These are phyloP conservation scores for Albophoma yamanashiensis DNA, from an alignment of 2,329 filamentous ascomycete genomes.

Conservation along the genomic window DNA sequence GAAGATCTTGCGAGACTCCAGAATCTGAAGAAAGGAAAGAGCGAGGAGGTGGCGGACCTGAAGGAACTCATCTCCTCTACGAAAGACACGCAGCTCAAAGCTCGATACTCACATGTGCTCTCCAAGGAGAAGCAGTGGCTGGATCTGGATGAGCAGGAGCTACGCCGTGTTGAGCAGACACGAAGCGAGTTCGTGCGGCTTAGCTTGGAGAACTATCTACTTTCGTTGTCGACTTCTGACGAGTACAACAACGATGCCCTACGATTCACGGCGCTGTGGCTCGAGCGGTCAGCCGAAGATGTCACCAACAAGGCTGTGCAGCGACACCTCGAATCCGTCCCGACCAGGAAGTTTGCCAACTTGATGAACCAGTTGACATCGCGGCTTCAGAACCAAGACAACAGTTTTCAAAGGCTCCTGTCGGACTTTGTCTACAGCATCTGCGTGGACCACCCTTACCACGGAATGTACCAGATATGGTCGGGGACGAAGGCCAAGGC, in stretches of 20 bases:
- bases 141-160: slow-evolving; percentile 80
- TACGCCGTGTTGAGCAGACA: slow-evolving; percentile 64
- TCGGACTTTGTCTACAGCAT: slow-evolving; percentile 68
- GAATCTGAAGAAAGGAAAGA: slow-evolving; percentile 69
- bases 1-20: slow-evolving; percentile 78
- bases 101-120: slow-evolving; percentile 48
- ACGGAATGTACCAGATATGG: slow-evolving; percentile 96
- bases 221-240: slow-evolving; percentile 75
- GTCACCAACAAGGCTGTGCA: slow-evolving; percentile 69
- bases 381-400: slow-evolving; percentile 62
- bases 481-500: slow-evolving; percentile 62
- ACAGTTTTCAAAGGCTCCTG: slow-evolving; percentile 68
- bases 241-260: slow-evolving; percentile 82
- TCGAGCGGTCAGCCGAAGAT: slow-evolving; percentile 70
- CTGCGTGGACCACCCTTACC: slow-evolving; percentile 87
- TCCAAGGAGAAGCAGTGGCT: slow-evolving; percentile 78
- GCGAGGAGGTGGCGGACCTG: slow-evolving; percentile 67
- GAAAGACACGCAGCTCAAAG: slow-evolving; percentile 40
- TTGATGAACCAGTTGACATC: slow-evolving; percentile 96
- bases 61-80: slow-evolving; percentile 45
- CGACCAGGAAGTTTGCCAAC: slow-evolving; percentile 83
- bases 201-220: slow-evolving; percentile 86
- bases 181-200: slow-evolving; percentile 77
- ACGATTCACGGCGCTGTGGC: slow-evolving; percentile 88
- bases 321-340: slow-evolving; percentile 60